Evolutionary conservation across 176 grass and related monocot genomes (phyloP), one percentile per base, ranked within the genome.

Genomic region (Phragmites australis): DNA sequence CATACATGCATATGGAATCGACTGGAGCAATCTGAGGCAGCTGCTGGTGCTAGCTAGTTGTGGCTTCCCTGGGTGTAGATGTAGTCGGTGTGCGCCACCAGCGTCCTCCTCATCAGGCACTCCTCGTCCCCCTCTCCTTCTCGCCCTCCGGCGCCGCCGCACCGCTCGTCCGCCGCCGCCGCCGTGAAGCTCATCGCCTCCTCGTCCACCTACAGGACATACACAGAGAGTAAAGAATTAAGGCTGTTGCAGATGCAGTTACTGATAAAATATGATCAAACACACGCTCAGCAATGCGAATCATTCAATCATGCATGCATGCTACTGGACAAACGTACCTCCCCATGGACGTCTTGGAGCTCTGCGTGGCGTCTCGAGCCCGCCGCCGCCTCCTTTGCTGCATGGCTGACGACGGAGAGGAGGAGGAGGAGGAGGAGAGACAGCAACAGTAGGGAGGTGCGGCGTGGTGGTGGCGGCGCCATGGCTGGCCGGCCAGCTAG

Each of bases 61-160:
- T 91, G 77, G 17, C 75, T 70, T 32, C 55, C 55, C 82, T 88
- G 89, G 37, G 85, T 91, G 89, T 91, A 91, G 81, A 91, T 91
- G 77, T 91, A 91, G 57, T 91, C 89, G 2, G 85, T 88, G 70
- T 91, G 89, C 41, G 81, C 85, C 81, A 30, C 54, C 69, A 91
- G 63, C 31, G 89, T 91, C 79, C 85, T 77, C 68, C 89, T 85
- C 85, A 88, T 88, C 77, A 91, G 49, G 65, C 89, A 91, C 15
- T 85, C 81, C 23, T 82, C 88, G 0, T 72, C 75, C 5, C 62
- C 81, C 1, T 27, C 50, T 46, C 1, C 82, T 64, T 1, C 75
- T 32, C 7, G 67, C 0, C 5, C 73, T 30, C 26, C 27, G 27
- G 19, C 64, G 53, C 82, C 44, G 34, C 65, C 53, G 19, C 89